Conservation (phyloP, 805 yeast species). For the Wickerhamomyces mucosus region DNA sequence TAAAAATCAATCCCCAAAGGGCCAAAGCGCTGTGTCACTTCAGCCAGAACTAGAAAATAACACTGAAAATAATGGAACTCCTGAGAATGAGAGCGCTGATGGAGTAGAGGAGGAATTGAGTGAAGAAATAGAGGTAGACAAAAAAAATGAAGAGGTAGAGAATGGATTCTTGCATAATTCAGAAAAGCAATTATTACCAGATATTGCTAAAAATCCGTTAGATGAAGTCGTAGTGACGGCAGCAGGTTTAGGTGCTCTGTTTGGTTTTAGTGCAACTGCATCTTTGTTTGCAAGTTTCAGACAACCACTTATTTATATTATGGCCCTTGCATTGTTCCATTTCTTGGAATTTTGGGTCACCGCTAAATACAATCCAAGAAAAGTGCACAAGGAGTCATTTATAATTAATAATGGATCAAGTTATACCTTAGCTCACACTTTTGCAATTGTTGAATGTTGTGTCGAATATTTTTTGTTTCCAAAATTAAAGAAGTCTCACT, state of each 20-base stretch:
- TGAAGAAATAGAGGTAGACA: not conserved
- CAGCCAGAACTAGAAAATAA: no score
- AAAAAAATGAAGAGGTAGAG: not conserved
- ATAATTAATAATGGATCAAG: constrained; percentile 53
- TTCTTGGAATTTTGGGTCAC: constrained; percentile 76
- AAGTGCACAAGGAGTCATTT: constrained; percentile 63
- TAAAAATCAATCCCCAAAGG: no score
- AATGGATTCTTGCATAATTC: no score
- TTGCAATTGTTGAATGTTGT: constrained; percentile 42
- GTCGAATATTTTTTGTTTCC: constrained; percentile 36
- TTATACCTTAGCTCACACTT: constrained; percentile 46
- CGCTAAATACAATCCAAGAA: constrained; percentile 57
- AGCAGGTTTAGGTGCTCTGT: constrained; percentile 30
- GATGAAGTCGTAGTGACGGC: constrained; percentile 36
- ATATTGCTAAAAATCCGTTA: constrained; percentile 31
- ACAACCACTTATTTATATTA: constrained; percentile 38
- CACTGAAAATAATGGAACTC: no score
- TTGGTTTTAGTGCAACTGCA: constrained; percentile 30
- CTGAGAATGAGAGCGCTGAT: no score
- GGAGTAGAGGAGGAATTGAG: no score
- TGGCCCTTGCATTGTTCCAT: constrained; percentile 56
- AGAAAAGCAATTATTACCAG: constrained; percentile 21
- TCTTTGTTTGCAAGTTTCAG: constrained; percentile 21
- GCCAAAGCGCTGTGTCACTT: no score
- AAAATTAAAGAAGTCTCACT: constrained; percentile 17